phyloP scores from a whole-genome alignment of 257 asterid species.

The Thymus mandschuricus region DNA sequence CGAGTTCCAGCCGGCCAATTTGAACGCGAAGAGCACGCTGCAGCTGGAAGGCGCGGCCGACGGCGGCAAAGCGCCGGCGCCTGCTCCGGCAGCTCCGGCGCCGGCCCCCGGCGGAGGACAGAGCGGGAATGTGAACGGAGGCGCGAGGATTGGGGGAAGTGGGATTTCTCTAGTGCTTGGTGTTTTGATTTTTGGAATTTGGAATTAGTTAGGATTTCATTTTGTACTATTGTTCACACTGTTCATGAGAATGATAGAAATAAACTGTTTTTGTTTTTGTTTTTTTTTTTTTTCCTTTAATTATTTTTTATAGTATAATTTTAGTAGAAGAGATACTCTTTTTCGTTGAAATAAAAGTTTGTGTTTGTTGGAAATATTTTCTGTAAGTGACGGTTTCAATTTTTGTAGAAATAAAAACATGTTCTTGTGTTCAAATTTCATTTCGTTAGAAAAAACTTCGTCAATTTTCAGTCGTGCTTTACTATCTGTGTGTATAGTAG shows the following conservation, averaged over 20 bases:
- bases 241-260: background rate
- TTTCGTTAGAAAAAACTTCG: no score
- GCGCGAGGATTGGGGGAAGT: constrained; percentile 11
- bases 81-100: constrained; percentile 13
- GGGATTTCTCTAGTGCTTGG: constrained; percentile 27
- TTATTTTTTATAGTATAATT: background rate
- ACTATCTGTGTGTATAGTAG: no score
- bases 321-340: background rate
- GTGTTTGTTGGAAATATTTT: background rate
- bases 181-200: constrained; percentile 26
- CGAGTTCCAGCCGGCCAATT: constrained; percentile 44
- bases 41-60: constrained; percentile 32
- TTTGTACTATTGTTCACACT: background rate
- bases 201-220: constrained; percentile 10
- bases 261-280: background rate
- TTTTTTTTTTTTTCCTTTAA: background rate
- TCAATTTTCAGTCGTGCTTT: no score
- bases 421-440: no score
- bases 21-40: constrained; percentile 46
- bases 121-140: constrained; percentile 24
- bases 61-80: background rate
- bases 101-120: constrained; percentile 22
- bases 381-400: no score
- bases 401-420: no score
- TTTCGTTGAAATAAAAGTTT: background rate